phyloP scores from a whole-genome alignment of 1,284 basidiomycete species.

The Amylostereum areolatum region DNA sequence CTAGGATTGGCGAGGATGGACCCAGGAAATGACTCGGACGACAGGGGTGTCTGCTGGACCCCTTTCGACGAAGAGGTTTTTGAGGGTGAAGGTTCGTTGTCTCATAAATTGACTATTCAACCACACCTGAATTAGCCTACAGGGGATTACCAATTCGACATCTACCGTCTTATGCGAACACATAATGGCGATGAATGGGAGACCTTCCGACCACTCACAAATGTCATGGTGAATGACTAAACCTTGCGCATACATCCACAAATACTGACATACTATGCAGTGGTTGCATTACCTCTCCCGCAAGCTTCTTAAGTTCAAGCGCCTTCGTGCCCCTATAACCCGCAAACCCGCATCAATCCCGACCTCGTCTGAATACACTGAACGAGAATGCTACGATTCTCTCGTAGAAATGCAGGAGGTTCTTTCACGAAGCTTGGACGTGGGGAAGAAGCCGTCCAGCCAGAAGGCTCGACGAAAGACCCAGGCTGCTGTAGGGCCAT shows the following conservation, averaged over 20 bases:
- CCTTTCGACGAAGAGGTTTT: slow-evolving; percentile 78
- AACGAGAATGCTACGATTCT: slow-evolving; percentile 55
- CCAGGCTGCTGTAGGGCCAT: slow-evolving; percentile 19
- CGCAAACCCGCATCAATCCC: slow-evolving; percentile 19
- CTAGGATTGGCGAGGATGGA: slow-evolving; percentile 87
- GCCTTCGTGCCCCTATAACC: slow-evolving; percentile 45
- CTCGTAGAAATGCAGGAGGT: slow-evolving; percentile 51
- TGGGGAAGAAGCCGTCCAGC: slow-evolving; percentile 16
- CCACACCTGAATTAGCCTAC: background rate
- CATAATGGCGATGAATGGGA: slow-evolving; percentile 64
- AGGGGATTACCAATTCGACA: slow-evolving; percentile 92
- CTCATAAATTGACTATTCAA: background rate
- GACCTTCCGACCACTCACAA: slow-evolving; percentile 73
- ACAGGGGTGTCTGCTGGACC: slow-evolving; percentile 56
- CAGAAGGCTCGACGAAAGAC: slow-evolving; percentile 38
- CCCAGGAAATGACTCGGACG: slow-evolving; percentile 39
- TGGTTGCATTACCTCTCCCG: slow-evolving; percentile 78
- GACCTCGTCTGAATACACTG: slow-evolving; percentile 32
- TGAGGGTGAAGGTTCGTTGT: slow-evolving; percentile 63
- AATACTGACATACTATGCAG: slow-evolving; percentile 29
- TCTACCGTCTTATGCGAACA: slow-evolving; percentile 84
- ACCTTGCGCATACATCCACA: background rate
- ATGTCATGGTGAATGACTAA: slow-evolving; percentile 69
- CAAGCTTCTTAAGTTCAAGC: slow-evolving; percentile 69
- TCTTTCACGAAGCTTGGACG: slow-evolving; percentile 35